These are phyloP conservation scores for Parmelia sp. DNA, from an alignment of 495 filamentous ascomycete species.

Conservation along the genomic window DNA sequence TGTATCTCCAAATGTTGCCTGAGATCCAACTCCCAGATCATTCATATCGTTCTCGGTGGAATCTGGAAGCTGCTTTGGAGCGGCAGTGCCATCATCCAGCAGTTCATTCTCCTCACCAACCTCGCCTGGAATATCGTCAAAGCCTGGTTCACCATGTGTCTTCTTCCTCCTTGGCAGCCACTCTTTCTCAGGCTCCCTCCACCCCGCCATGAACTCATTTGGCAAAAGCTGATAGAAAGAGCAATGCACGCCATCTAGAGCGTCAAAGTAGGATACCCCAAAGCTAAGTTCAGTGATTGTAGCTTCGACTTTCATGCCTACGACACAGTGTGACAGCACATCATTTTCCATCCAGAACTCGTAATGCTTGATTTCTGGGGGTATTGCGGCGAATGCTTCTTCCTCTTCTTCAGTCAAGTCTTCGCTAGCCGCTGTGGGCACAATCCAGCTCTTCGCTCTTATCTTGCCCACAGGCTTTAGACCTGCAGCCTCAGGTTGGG, in stretches of 20 bases:
- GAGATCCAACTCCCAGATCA: background rate
- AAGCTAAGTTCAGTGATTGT: slow-evolving; percentile 56
- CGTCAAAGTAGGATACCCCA: slow-evolving; percentile 56
- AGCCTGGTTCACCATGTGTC: background rate
- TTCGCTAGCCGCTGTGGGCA: slow-evolving; percentile 34
- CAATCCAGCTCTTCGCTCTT: slow-evolving; percentile 37
- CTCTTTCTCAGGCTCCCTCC: slow-evolving; percentile 48
- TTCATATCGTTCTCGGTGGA: background rate
- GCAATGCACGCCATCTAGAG: slow-evolving; percentile 47
- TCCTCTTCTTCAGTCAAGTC: slow-evolving; percentile 43
- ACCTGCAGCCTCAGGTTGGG: slow-evolving; percentile 30
- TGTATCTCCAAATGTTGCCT: too few species aligned
- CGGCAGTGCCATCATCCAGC: slow-evolving; percentile 17
- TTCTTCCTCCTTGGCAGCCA: slow-evolving; percentile 22
- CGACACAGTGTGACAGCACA: slow-evolving; percentile 53
- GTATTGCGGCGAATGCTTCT: slow-evolving; percentile 5
- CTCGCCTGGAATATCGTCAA: slow-evolving; percentile 12
- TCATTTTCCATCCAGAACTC: slow-evolving; percentile 64
- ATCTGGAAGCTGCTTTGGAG: background rate
- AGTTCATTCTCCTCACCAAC: slow-evolving; percentile 18
- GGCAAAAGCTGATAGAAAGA: slow-evolving; percentile 56
- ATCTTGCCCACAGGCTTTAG: slow-evolving; percentile 42
- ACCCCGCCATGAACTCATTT: slow-evolving; percentile 66
- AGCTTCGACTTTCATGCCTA: slow-evolving; percentile 71
- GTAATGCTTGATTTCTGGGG: slow-evolving; percentile 35